These are phyloP conservation scores for Globisporangium rhizosaccharum DNA, from an alignment of 352 stramenopile genomes.

Conservation along the genomic window DNA sequence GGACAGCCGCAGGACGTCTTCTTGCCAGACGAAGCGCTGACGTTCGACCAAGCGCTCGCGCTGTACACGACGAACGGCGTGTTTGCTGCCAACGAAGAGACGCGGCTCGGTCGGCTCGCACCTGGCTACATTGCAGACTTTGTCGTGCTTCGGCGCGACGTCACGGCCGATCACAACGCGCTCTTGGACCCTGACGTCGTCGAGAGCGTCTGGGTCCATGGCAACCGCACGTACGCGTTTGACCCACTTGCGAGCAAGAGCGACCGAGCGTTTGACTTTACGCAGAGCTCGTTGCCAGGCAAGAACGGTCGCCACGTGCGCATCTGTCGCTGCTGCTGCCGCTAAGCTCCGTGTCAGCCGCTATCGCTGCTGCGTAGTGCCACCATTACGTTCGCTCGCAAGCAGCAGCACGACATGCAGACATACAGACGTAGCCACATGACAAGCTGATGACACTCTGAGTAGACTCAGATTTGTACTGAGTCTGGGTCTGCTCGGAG, in stretches of 20 bases:
- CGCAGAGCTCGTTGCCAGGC: slow-evolving; percentile 52
- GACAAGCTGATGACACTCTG: neutral
- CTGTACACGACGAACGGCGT: slow-evolving; percentile 80
- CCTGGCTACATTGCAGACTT: slow-evolving; percentile 64
- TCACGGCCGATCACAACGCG: slow-evolving; percentile 32
- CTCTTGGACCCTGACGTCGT: slow-evolving; percentile 50
- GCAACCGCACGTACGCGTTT: slow-evolving; percentile 46
- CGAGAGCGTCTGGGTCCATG: slow-evolving; percentile 57
- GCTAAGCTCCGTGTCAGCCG: slow-evolving; percentile 4
- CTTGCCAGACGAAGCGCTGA: slow-evolving; percentile 57
- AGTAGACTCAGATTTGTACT: neutral
- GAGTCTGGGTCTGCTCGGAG: neutral
- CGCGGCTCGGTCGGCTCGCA: slow-evolving; percentile 39
- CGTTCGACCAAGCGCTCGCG: slow-evolving; percentile 67
- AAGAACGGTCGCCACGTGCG: slow-evolving; percentile 60
- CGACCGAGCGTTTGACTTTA: slow-evolving; percentile 29
- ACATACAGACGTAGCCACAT: too few species aligned
- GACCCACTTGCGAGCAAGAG: slow-evolving; percentile 13
- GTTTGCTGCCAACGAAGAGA: slow-evolving; percentile 60
- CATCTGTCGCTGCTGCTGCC: slow-evolving; percentile 59
- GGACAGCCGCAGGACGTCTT: slow-evolving; percentile 42
- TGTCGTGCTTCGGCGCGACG: slow-evolving; percentile 59
- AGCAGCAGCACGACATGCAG: too few species aligned
- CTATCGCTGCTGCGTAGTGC: too few species aligned
- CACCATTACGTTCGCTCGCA: neutral